Evolutionary conservation across 2,329 filamentous ascomycete species (phyloP).

Genomic region (Cladophialophora immunda): DNA sequence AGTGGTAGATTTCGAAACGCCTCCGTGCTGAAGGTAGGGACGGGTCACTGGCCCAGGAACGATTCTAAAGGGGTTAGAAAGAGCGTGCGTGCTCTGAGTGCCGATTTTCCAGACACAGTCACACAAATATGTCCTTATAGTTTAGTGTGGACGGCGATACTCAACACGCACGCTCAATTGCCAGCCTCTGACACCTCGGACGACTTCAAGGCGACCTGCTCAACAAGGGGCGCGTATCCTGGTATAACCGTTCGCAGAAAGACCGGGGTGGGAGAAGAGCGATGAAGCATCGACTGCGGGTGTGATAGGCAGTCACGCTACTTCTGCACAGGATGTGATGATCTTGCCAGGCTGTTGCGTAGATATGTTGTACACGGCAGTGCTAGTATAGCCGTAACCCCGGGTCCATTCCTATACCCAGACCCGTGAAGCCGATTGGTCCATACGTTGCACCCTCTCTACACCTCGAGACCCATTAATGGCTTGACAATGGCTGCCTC

Average conservation of each 20-base stretch:
- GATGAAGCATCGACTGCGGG: neutral
- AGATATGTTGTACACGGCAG: slow-evolving; percentile 2
- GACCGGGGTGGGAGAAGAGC: neutral
- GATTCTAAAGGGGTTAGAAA: neutral
- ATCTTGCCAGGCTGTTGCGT: neutral
- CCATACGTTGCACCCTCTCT: neutral
- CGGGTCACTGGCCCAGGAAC: neutral
- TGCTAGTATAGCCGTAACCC: neutral
- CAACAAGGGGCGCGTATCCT: neutral
- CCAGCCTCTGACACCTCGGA: neutral
- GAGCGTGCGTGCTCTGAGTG: neutral
- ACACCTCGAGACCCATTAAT: neutral
- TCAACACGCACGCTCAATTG: neutral
- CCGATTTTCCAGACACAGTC: neutral
- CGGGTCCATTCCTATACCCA: neutral
- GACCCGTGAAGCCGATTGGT: neutral
- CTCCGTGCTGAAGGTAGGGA: neutral
- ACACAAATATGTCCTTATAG: neutral
- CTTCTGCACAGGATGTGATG: neutral
- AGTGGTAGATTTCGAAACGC: neutral
- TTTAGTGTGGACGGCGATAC: neutral
- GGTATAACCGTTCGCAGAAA: neutral
- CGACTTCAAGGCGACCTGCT: neutral
- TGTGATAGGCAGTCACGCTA: neutral
- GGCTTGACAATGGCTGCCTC: neutral